Base-by-base conservation (phyloP, 352 stramenopile genomes). In the Phytophthora agathidicida region DNA sequence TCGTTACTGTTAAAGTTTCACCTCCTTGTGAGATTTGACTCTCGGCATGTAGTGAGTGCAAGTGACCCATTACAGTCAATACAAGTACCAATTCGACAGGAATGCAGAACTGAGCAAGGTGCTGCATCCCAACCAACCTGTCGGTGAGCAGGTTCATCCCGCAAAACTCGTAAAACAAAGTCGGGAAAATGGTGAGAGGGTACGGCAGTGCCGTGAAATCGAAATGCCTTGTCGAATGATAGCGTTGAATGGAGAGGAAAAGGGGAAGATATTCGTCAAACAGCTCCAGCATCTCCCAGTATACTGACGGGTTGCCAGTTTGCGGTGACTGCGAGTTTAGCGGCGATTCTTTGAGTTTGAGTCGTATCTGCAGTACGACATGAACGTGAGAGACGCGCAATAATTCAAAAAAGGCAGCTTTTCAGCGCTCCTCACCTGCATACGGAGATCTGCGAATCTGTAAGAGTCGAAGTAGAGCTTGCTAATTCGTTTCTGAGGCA, bases 331-430 rank as follows among this genome's bases (percentile, higher is more conserved):
- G 70, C 3, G 72, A 65, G 41, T 68, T 68, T 3, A 54, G 8
- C 7, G 76, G 66, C 23, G 69, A 67, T 36, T 90, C 80, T 35
- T 64, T 73, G 5, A 90, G 59, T 47, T 83, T 83, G 26, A 87
- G 58, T 32, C 75, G 65, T 32, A 82, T 78, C 71, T 81, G 24
- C 3, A 38, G 13, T 50, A 56, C 17, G n/a, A n/a, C n/a, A n/a
- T n/a, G n/a, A n/a, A n/a, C n/a, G n/a, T n/a, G n/a, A n/a, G n/a
- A n/a, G n/a, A n/a, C n/a, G n/a, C n/a, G n/a, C n/a, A n/a, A n/a
- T n/a, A n/a, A n/a, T n/a, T n/a, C n/a, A n/a, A n/a, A n/a, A n/a
- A n/a, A n/a, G n/a, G n/a, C 26, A 38, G 10, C 5, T 53, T 42
- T 46, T 20, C 13, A 19, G 16, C 10, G 10, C 24, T 16, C 1